Conservation (phyloP, 163 green algal species). For the Chlorella variabilis region DNA sequence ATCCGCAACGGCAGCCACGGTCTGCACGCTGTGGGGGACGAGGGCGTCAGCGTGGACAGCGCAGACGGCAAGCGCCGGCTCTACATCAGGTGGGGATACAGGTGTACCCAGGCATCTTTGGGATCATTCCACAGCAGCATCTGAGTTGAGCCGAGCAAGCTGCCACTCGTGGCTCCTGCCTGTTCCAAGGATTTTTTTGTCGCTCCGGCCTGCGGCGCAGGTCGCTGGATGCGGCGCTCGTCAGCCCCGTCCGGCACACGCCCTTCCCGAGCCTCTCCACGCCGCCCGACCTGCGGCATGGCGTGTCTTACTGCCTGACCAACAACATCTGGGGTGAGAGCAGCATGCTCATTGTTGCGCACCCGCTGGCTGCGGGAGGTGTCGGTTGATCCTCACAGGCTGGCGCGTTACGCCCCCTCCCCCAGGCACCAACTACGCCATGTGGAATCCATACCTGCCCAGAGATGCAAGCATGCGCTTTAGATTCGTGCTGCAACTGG, state of each 20-base stretch:
- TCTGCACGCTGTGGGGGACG: slow-evolving; percentile 62
- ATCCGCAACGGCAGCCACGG: slow-evolving; percentile 69
- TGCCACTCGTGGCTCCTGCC: no score
- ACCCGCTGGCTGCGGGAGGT: no score
- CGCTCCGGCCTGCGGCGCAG: no score
- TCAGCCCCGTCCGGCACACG: slow-evolving; percentile 56
- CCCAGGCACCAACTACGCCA: slow-evolving; percentile 43
- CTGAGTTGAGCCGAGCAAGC: no score
- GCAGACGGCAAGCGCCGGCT: not conserved
- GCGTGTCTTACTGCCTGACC: slow-evolving; percentile 57
- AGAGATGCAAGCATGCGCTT: slow-evolving; percentile 45
- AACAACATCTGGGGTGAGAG: slow-evolving; percentile 75
- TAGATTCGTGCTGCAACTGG: slow-evolving; percentile 35
- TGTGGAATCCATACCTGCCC: slow-evolving; percentile 37
- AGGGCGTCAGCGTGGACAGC: slow-evolving; percentile 51
- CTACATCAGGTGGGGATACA: no score
- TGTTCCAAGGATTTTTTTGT: no score
- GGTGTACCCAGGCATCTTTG: no score
- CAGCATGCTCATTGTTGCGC: no score
- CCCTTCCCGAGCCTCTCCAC: slow-evolving; percentile 48
- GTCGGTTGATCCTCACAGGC: no score
- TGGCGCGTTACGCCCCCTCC: no score
- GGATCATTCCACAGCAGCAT: no score
- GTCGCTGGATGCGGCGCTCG: slow-evolving; percentile 59
- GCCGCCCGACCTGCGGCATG: slow-evolving; percentile 50